Percentiles rank a stretch among this genome's conserved stretches.
Conservation (phyloP, 148 eudicot genomes). For the Gaultheria prostrata region DNA sequence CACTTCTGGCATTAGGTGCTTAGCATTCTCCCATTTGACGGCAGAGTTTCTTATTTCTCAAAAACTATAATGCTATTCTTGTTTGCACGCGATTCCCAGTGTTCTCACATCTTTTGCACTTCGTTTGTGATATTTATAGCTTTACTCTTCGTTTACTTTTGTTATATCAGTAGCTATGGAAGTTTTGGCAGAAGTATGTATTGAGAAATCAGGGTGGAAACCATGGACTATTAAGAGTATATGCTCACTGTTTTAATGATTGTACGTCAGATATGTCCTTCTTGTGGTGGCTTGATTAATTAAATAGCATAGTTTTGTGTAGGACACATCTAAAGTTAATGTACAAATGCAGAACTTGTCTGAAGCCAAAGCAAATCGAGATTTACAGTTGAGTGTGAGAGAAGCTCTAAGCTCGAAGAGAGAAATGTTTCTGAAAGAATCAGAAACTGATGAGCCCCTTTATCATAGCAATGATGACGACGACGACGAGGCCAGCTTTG, state of each 20-base stretch:
- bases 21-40: not conserved
- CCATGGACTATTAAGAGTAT: not conserved
- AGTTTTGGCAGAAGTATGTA: not conserved
- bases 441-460: conserved; percentile 36
- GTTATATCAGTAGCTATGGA: not conserved
- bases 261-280: not conserved
- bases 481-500: conserved; percentile 75
- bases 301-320: not conserved
- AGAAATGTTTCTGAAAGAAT: conserved; percentile 46
- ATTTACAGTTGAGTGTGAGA: conserved; percentile 65
- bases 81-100: not conserved
- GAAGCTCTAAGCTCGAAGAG: conserved; percentile 70
- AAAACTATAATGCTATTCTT: not conserved
- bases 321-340: conserved; percentile 14
- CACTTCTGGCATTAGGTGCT: not conserved
- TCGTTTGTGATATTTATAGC: not conserved
- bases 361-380: conserved; percentile 45
- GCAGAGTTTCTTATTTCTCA: not conserved
- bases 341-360: conserved; percentile 44
- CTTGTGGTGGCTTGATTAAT: not conserved
- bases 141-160: not conserved
- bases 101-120: not conserved
- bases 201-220: not conserved
- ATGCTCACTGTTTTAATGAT: not conserved
- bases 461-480: conserved; percentile 58